Conservation (phyloP, 495 filamentous ascomycete genomes). For the Tirmania nivea region DNA sequence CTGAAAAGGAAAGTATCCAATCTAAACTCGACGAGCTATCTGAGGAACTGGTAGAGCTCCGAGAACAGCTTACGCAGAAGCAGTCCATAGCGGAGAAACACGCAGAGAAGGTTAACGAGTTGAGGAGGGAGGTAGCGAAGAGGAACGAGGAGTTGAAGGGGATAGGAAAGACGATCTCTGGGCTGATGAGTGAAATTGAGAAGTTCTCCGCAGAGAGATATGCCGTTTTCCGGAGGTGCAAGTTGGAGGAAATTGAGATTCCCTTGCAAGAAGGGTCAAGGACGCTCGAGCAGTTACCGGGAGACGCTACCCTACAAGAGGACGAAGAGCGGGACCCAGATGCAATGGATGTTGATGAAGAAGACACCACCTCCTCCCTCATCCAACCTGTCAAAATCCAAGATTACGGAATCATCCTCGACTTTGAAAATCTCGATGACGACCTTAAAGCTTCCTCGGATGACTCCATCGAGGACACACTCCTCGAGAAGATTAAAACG, state of each 20-base stretch:
- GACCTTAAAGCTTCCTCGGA: constrained; percentile 48
- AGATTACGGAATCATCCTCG: constrained; percentile 81
- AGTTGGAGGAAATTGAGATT: constrained; percentile 76
- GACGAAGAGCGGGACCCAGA: constrained; percentile 44
- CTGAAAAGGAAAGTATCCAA: constrained; percentile 51
- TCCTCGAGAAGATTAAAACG: constrained; percentile 53
- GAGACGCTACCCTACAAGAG: constrained; percentile 51
- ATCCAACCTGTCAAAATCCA: constrained; percentile 33
- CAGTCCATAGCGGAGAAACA: constrained; percentile 43
- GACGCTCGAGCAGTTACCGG: constrained; percentile 58
- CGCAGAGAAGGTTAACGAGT: constrained; percentile 53
- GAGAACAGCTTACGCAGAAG: constrained; percentile 44
- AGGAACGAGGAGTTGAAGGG: constrained; percentile 59
- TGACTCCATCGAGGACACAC: constrained; percentile 49
- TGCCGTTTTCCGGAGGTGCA: constrained; percentile 64
- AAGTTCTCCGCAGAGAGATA: constrained; percentile 65
- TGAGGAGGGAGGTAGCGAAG: constrained; percentile 67
- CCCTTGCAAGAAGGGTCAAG: constrained; percentile 56
- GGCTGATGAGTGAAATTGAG: constrained; percentile 43
- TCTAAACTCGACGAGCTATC: constrained; percentile 46
- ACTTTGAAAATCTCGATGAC: constrained; percentile 71
- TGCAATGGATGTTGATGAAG: constrained; percentile 73
- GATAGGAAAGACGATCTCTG: constrained; percentile 53
- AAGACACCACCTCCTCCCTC: constrained; percentile 28
- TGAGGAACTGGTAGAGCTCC: constrained; percentile 55